Base-by-base conservation (phyloP, 2,329 filamentous ascomycete species). In the Graphilbum ipis-grandicollis region DNA sequence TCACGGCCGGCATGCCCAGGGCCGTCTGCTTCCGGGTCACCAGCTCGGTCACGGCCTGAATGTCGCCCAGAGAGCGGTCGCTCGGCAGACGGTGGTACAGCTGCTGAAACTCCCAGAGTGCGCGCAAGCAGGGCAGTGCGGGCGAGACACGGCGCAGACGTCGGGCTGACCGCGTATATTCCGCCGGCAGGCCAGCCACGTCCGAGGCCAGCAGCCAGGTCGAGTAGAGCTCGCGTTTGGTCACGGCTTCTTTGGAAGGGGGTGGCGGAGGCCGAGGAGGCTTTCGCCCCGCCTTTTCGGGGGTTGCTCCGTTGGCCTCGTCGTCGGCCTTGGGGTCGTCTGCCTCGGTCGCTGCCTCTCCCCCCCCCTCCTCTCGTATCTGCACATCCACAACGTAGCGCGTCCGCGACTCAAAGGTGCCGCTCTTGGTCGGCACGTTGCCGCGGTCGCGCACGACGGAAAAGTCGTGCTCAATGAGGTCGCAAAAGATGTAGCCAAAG, bases 401-500 rank as follows among this genome's bases (percentile, higher is more conserved):
- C 5, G 88, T 94, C 19, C 74, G 66, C 1, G 81, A 79, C 53
- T 98, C 90, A 5, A 68, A 58, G 1, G 33, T 21, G 34, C 66
- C 65, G 9, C 63, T 43, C 30, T 65, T 55, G 1, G 75, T 77
- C 17, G 71, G 52, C 12, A 81, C 61, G 50, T 96, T 96, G 40
- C 80, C 76, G 44, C 79, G 76, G 42, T 83, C 75, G 39, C 90
- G 77, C 60, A 93, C 78, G 42, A 98, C 78, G 41, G 90, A 74
- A 51, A 84, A 98, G 49, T 86, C 77, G 55, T 98, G 90, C 49
- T 77, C 70, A 47, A 93, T 84, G 18, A 98, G 68, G 54, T 98
- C 90, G 40, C 81, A 80, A 54, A 98, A 98, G 46, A 93, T 80
- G 60, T 83, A 98, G 39, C 90, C 90, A 54, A 92, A 96, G 53